These are phyloP conservation scores for Moricandia moricandioides DNA, from an alignment of 345 rosid genomes.

Conservation along the genomic window DNA sequence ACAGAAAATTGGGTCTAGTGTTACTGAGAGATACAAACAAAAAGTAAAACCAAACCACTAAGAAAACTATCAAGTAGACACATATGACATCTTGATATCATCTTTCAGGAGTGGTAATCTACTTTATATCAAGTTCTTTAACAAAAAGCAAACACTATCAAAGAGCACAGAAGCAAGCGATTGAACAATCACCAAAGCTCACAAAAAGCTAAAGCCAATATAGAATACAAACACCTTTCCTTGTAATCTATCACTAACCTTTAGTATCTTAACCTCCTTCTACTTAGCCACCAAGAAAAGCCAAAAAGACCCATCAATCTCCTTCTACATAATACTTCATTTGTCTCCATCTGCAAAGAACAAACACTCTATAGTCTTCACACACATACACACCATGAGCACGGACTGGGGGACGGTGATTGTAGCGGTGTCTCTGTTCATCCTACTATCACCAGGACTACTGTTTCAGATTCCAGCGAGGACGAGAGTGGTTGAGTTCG, in stretches of 20 bases:
- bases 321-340: conserved; percentile 25
- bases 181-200: conserved; percentile 25
- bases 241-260: conserved; percentile 30
- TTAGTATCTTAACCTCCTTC: conserved; percentile 14
- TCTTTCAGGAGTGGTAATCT: conserved; percentile 9
- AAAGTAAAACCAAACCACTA: conserved; percentile 23
- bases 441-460: conserved; percentile 84
- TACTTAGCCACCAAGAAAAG: conserved; percentile 42
- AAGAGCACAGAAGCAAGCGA: conserved; percentile 27
- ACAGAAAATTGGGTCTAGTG: conserved; percentile 2
- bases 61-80: conserved; percentile 17
- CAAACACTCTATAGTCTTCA: neutral
- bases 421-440: conserved; percentile 67
- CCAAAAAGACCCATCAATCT: conserved; percentile 27
- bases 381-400: conserved; percentile 40
- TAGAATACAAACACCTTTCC: conserved; percentile 28
- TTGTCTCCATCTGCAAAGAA: conserved; percentile 22
- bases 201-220: conserved; percentile 33
- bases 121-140: conserved; percentile 31
- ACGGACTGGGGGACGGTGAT: conserved; percentile 90
- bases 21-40: conserved; percentile 14
- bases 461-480: conserved; percentile 85
- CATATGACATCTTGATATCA: conserved; percentile 4
- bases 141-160: conserved; percentile 36
- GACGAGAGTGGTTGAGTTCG: conserved; percentile 73